Base-by-base conservation (phyloP, 176 grass and related monocot species). In the sorghum (Sorghum bicolor) region DNA sequence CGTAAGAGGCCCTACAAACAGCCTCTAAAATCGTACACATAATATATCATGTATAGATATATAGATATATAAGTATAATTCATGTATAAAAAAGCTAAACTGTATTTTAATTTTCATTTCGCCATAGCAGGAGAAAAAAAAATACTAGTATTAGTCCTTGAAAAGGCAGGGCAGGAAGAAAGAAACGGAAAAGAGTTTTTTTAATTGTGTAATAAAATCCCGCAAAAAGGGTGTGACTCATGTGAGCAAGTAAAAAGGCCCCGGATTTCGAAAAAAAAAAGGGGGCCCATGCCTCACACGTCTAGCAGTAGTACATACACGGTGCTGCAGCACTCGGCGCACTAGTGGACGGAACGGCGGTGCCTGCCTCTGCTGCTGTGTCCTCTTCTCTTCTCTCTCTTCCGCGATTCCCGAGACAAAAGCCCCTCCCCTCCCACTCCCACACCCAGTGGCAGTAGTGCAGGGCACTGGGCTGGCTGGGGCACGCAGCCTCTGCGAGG, bases 371-470 rank as follows among this genome's bases (percentile, higher is more conserved):
- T 1, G n/a, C n/a, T n/a, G n/a, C n/a, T n/a, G 0, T 72, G 26
- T 31, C 43, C 40, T 47, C 71, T 73, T 45, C 6, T 25, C 8
- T 13, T 3, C 24, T 43, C 38, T 44, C 69, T 57, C 19, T 12
- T 33, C 22, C 72, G 6, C 75, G 33, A 5, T 28, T 77, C 53
- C 34, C 75, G 75, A 77, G 75, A 63, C 75, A 77, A 63, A 63
- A 60, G 61, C 30, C n/a, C n/a, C n/a, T n/a, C n/a, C n/a, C n/a
- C n/a, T n/a, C n/a, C n/a, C n/a, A n/a, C n/a, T n/a, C n/a, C n/a
- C n/a, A n/a, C n/a, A n/a, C n/a, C n/a, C n/a, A n/a, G n/a, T n/a
- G n/a, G n/a, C n/a, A n/a, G n/a, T n/a, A n/a, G n/a, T 12, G 44
- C 44, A 47, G 44, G 13, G 44, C 44, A 13, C 41, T 40, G 9